Base-by-base conservation (phyloP, 2,329 filamentous ascomycete species). In the Nothophaeocryptopus gaeumannii region DNA sequence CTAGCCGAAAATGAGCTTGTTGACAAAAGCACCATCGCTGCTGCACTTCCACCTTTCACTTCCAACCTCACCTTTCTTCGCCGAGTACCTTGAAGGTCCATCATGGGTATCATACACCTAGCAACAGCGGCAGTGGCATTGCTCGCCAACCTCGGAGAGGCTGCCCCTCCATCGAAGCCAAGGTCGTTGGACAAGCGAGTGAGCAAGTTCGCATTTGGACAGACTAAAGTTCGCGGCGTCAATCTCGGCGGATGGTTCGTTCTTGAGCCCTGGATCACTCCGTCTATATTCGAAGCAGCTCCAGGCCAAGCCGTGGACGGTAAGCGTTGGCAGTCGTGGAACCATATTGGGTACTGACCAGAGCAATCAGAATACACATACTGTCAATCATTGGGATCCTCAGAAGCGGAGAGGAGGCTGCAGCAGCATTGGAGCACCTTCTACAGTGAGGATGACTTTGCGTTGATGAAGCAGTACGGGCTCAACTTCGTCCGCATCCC, bases 191-290 rank as follows among this genome's bases (percentile, higher is more conserved):
- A 55, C 35, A 57, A 50, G 44, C 45, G 59, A 35, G 47, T 43
- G 36, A 8, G 52, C 42, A 48, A 59, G 49, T 83, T 83, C 58
- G 66, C 78, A 59, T 83, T 80, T 65, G 71, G 74, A 49, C 64
- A 64, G 37, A 60, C 77, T 14, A 83, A 81, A 60, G 76, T 85
- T 36, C 78, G 81, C 10, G 83, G 83, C 47, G 82, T 85, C 29
- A 86, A 85, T 62, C 71, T 84, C 5, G 65, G 83, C 45, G 83
- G 83, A 30, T 84, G 81, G 80, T 77, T 84, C 39, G 78, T 84
- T 5, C 71, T 83, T 5, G 81, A 84, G 67, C 81, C 81, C 12
- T 83, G 80, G 80, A 83, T 84, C 46, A 83, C 80, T 2, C 81
- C 81, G 2, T 81, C 78, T 12, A 70, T 84, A 50, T 84, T 83